Percentiles rank a stretch among this genome's conserved stretches.
Conservation (phyloP, 2,329 filamentous ascomycete species). For the Botryotinia narcissicola region DNA sequence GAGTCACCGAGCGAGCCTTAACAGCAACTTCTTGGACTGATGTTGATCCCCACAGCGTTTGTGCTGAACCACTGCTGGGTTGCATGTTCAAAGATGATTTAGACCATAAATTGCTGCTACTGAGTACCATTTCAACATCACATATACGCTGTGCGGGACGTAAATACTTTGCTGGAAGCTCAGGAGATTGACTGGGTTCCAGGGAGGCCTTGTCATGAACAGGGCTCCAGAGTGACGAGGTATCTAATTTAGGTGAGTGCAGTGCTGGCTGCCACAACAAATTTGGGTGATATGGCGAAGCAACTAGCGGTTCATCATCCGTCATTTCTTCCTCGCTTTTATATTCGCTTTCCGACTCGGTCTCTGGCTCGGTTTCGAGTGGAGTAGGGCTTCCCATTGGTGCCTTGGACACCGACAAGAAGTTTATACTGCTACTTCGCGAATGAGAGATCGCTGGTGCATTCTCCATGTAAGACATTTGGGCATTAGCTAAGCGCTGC, state of each 20-base stretch:
- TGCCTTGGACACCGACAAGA: constrained; percentile 42
- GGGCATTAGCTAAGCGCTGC: constrained; percentile 46
- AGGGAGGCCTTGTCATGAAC: not conserved
- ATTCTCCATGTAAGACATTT: constrained; percentile 46
- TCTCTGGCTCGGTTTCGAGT: constrained; percentile 46
- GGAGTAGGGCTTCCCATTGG: constrained; percentile 53
- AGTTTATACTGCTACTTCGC: constrained; percentile 43
- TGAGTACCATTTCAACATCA: constrained; percentile 26
- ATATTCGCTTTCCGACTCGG: constrained; percentile 3
- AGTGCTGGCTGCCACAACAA: constrained; percentile 9
- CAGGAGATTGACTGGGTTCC: constrained; percentile 16
- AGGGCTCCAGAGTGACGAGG: constrained; percentile 4
- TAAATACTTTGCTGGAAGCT: constrained; percentile 35
- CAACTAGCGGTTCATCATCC: not conserved
- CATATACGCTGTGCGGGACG: constrained; percentile 31
- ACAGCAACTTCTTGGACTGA: constrained; percentile 33
- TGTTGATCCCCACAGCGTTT: constrained; percentile 37
- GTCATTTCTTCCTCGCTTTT: constrained; percentile 9
- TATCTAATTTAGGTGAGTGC: not conserved
- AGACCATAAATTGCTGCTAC: constrained; percentile 35
- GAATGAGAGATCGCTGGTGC: constrained; percentile 39
- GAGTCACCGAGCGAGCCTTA: constrained; percentile 46
- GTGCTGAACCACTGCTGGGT: constrained; percentile 20
- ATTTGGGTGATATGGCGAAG: not conserved
- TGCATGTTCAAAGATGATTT: constrained; percentile 28